phyloP scores from a whole-genome alignment of 768 basidiomycete species.

The Daedaleopsis nitida region DNA sequence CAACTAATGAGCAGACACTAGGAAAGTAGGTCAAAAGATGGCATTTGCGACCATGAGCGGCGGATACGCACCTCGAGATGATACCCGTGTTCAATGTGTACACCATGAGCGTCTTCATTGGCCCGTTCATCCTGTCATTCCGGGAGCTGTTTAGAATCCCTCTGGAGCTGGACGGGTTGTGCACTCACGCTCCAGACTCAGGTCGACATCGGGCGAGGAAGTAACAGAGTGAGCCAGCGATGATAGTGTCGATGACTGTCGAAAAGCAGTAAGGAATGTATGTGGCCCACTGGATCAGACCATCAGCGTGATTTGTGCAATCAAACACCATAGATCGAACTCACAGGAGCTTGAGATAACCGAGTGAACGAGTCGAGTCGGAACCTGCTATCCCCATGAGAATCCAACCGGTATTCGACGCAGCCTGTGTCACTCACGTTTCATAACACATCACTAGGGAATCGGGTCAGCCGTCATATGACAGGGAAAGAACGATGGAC shows the following conservation, averaged over 20 bases:
- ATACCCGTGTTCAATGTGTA: constrained; percentile 25
- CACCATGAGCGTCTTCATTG: constrained; percentile 18
- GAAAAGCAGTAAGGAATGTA: constrained; percentile 17
- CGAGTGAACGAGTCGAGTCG: constrained; percentile 7
- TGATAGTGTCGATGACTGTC: constrained; percentile 18
- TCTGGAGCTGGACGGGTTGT: too few species aligned
- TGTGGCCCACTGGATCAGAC: constrained; percentile 17
- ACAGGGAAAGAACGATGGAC: background rate
- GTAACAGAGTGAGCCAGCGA: constrained; percentile 22
- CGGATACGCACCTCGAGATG: constrained; percentile 14
- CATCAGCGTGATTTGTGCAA: background rate
- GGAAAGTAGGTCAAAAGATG: background rate
- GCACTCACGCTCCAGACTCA: constrained; percentile 11
- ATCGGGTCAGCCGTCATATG: background rate
- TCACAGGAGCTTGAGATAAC: constrained; percentile 4
- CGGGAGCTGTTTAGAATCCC: background rate
- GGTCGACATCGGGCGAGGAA: constrained; percentile 20
- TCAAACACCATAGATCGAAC: background rate
- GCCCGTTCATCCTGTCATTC: constrained; percentile 15
- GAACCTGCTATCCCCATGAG: background rate
- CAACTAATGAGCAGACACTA: constrained; percentile 19
- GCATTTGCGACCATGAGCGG: background rate
- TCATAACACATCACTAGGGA: constrained; percentile 14
- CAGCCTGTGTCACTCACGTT: constrained; percentile 1
- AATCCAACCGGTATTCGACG: too few species aligned